Conservation (phyloP, 2,329 filamentous ascomycete species). For the Grosmannia penicillata region DNA sequence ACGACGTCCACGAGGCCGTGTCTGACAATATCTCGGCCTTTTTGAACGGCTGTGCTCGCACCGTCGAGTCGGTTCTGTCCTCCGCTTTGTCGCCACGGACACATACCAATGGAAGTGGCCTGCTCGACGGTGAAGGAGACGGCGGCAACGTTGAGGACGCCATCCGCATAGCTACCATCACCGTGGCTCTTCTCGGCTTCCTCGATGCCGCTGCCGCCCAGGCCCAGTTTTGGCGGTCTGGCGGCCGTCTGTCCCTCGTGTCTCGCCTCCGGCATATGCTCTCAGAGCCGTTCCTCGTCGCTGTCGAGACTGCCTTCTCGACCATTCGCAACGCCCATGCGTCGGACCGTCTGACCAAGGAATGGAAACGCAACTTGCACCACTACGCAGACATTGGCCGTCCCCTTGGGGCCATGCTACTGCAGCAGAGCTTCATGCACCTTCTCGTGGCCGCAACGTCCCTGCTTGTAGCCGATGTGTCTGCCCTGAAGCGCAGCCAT, state of each 20-base stretch:
- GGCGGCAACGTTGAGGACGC: constrained; percentile 51
- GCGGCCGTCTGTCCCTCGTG: constrained; percentile 60
- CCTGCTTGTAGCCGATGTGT: constrained; percentile 49
- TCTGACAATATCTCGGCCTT: constrained; percentile 56
- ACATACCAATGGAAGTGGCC: background rate
- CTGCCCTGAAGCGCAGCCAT: constrained; percentile 43
- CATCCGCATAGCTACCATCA: constrained; percentile 56
- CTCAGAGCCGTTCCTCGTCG: constrained; percentile 71
- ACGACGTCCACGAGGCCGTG: constrained; percentile 50
- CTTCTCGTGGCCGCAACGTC: constrained; percentile 68
- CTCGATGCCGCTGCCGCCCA: constrained; percentile 67
- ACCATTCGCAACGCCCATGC: constrained; percentile 69
- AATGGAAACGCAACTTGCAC: constrained; percentile 78
- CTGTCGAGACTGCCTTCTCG: constrained; percentile 79
- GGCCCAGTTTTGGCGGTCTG: constrained; percentile 65
- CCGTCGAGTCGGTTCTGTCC: constrained; percentile 38
- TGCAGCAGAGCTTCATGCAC: constrained; percentile 80
- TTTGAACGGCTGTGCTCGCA: constrained; percentile 52
- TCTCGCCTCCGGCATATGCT: constrained; percentile 57
- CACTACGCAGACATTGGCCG: constrained; percentile 69
- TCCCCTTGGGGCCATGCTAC: constrained; percentile 77
- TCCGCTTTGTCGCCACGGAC: background rate
- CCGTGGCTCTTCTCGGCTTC: constrained; percentile 80
- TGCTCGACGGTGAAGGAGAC: constrained; percentile 36
- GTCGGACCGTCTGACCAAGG: constrained; percentile 49